phyloP scores from a whole-genome alignment of 169 alveolate genomes.

The Plasmodium sp. region DNA sequence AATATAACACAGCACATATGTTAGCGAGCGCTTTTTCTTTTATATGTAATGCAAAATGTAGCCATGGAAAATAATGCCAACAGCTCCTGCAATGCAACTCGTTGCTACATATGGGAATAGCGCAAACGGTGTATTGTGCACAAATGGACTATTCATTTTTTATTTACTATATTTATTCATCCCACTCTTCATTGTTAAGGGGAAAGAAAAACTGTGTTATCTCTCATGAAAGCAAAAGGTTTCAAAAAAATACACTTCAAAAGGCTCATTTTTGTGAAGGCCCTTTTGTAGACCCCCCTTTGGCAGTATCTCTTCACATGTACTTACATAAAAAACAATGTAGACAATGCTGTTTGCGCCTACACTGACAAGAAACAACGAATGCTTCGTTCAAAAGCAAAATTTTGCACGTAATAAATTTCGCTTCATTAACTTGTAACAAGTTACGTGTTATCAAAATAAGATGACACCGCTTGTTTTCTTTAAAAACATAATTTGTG shows the following conservation, averaged over 20 bases:
- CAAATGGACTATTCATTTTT: too few species aligned
- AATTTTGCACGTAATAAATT: neutral
- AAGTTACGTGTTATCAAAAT: neutral
- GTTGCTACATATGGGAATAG: too few species aligned
- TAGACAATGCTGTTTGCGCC: neutral
- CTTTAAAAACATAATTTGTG: neutral
- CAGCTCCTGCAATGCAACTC: neutral
- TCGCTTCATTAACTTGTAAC: neutral
- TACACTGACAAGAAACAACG: neutral
- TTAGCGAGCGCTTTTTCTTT: neutral
- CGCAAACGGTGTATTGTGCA: too few species aligned
- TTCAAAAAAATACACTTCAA: neutral
- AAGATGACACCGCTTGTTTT: neutral
- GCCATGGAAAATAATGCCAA: neutral
- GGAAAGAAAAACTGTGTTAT: neutral
- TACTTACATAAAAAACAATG: neutral
- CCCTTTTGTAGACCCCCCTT: neutral
- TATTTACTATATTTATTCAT: neutral
- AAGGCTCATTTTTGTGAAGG: neutral
- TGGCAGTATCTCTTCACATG: neutral
- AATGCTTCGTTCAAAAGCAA: neutral
- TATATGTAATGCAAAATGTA: neutral
- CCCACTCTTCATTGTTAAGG: neutral
- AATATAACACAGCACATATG: neutral
- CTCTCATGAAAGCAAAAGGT: neutral